Evolutionary conservation across 2,329 filamentous ascomycete genomes (phyloP).

Genomic region (Phialemonium atrogriseum): DNA sequence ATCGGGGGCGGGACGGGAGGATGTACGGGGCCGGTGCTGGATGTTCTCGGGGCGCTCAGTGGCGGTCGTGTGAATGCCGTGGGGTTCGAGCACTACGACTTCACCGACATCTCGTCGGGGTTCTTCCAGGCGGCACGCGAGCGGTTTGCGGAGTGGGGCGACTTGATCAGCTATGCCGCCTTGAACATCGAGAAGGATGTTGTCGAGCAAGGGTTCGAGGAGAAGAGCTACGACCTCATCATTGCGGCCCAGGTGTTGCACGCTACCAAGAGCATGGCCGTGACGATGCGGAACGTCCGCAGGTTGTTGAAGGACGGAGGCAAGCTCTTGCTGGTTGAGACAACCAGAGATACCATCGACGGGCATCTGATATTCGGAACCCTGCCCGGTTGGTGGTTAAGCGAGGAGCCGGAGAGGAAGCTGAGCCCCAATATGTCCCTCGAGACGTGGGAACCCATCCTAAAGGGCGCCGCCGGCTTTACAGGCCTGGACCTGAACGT

Average conservation of each 20-base stretch:
- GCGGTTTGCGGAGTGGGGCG: conserved; percentile 11
- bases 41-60: not conserved
- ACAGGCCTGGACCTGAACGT: conserved; percentile 13
- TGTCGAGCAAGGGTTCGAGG: conserved; percentile 8
- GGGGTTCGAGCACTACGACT: conserved; percentile 5
- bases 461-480: conserved; percentile 18
- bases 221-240: conserved; percentile 9
- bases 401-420: conserved; percentile 15
- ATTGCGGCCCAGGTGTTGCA: conserved; percentile 13
- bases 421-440: conserved; percentile 17
- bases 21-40: not conserved
- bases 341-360: not conserved
- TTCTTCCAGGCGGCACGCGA: conserved; percentile 23
- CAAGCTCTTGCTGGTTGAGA: not conserved
- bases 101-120: conserved; percentile 15
- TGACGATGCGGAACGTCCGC: conserved; percentile 8
- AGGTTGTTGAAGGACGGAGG: conserved; percentile 8
- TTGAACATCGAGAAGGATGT: not conserved
- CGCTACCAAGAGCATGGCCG: conserved; percentile 6
- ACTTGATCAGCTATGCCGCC: not conserved
- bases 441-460: conserved; percentile 17
- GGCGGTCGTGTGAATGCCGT: too few relatives aligned
- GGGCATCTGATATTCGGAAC: conserved; percentile 9
- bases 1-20: not conserved
- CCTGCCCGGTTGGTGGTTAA: conserved; percentile 23